A percentile compares a stretch with the other conserved stretches of the same genome.
Conservation (phyloP, 176 grass and related monocot genomes). For the Juncus inflexus region DNA sequence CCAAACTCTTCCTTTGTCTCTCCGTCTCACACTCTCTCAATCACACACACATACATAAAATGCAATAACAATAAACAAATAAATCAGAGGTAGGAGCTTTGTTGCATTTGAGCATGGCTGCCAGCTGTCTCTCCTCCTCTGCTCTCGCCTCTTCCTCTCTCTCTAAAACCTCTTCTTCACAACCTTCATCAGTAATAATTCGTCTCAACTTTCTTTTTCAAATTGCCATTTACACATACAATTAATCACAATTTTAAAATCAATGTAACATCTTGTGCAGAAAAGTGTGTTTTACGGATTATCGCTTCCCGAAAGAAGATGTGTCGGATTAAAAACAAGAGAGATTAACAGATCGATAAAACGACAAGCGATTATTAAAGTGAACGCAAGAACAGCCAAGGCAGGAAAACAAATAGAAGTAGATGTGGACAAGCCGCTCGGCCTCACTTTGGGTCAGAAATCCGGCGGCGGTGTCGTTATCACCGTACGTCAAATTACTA, state of each 20-base stretch:
- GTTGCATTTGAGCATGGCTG: constrained; percentile 33
- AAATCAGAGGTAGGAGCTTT: not conserved
- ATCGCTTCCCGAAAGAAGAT: constrained; percentile 41
- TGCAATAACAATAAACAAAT: constrained; percentile 28
- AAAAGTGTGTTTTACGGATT: constrained; percentile 59
- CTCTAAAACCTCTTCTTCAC: constrained; percentile 37
- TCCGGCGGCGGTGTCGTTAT: constrained; percentile 72
- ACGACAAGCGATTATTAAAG: constrained; percentile 41
- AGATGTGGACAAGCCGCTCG: constrained; percentile 94
- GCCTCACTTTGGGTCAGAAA: constrained; percentile 83
- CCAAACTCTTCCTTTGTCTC: not conserved
- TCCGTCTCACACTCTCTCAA: no score
- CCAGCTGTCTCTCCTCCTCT: constrained; percentile 42
- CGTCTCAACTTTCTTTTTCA: not conserved
- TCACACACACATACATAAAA: constrained; percentile 3
- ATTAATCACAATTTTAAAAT: not conserved
- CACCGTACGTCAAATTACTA: constrained; percentile 41
- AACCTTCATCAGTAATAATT: constrained; percentile 36
- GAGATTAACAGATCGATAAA: constrained; percentile 6
- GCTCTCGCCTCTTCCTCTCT: constrained; percentile 42
- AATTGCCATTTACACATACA: not conserved
- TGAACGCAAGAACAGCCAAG: constrained; percentile 60
- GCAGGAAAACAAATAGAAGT: constrained; percentile 82
- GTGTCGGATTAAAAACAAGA: constrained; percentile 1
- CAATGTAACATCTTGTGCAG: constrained; percentile 22